Evolutionary conservation across 768 basidiomycete species (phyloP), one percentile per base, ranked within the genome.

Genomic region (Russula virescens): DNA sequence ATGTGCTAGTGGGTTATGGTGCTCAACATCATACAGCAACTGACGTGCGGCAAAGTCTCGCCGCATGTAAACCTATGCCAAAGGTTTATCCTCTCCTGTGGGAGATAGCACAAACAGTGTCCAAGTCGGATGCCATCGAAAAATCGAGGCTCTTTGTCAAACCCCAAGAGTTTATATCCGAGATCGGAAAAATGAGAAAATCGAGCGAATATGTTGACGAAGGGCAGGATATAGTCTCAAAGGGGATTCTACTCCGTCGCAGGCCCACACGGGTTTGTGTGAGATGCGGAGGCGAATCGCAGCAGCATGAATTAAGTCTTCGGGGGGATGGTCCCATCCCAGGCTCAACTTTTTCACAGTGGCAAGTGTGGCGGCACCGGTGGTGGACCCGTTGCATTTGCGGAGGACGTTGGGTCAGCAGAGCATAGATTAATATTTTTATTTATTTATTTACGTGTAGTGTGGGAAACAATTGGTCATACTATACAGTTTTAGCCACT

Each of bases 91-190:
- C 72, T 2, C 68, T 75, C 49, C 69, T 88, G 35, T 75, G 71
- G 58, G 78, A 75, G 62, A 70, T 78, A 46, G 73, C 85, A 26
- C 72, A 75, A 42, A 78, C 76, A 47, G 73, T 92, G 28, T 75
- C 77, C 3, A 70, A 75, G 23, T 78, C 84, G 0, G 63, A 77
- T 0, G 74, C 82, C n/a, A 71, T 91, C 43, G 79, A 86, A 73
- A 88, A 86, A 68, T 75, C 88, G 0, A 79, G 78, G 10, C 75
- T 91, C 40, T 91, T 91, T 69, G 80, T 92, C 70, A 89, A 87
- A 69, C 80, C 88, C 2, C 75, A 71, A 11, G 87, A 91, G 65
- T 79, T 91, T n/a, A 75, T 88, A 7, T 86, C 89, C 67, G 85
- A 84, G 8, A 72, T 84, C 23, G 71, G 78, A 13, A 79, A 73